Percentiles rank a stretch among this genome's conserved stretches.
Evolutionary conservation across 768 basidiomycete genomes (phyloP).

Genomic region (Leucocoprinus leucothites): DNA sequence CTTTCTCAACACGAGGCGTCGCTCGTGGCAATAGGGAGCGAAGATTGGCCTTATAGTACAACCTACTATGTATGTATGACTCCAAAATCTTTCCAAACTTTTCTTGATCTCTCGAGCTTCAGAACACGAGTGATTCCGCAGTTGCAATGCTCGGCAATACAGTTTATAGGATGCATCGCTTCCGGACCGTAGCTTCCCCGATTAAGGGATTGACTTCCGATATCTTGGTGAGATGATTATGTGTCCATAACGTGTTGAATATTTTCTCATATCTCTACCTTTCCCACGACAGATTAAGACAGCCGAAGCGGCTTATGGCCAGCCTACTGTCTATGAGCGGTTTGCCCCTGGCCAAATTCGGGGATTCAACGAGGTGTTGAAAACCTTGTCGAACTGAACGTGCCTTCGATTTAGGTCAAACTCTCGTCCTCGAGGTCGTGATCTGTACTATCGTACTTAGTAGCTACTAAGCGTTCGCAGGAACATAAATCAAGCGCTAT

Average conservation of each 20-base stretch:
- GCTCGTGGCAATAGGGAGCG: constrained; percentile 56
- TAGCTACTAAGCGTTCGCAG: too few species aligned
- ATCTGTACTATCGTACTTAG: neutral
- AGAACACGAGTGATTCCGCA: constrained; percentile 52
- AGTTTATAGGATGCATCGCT: constrained; percentile 79
- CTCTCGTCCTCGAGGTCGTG: neutral
- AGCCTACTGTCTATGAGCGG: constrained; percentile 14
- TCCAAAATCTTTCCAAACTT: constrained; percentile 1
- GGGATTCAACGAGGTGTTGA: constrained; percentile 5
- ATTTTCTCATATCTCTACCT: neutral
- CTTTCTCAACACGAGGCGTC: constrained; percentile 38
- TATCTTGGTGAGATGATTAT: constrained; percentile 57
- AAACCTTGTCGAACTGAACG: neutral
- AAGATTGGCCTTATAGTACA: constrained; percentile 79
- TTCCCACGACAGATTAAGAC: constrained; percentile 49
- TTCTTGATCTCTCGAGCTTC: neutral
- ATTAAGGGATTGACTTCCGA: constrained; percentile 84
- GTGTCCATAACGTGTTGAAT: neutral
- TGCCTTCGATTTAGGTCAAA: neutral
- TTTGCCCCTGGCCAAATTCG: constrained; percentile 14
- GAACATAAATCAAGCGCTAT: too few species aligned
- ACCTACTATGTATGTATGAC: constrained; percentile 59
- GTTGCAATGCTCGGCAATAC: constrained; percentile 46
- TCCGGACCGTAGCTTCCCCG: constrained; percentile 73
- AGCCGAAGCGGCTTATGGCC: constrained; percentile 37